phyloP scores from a whole-genome alignment of 1,284 basidiomycete species.

The Cryptococcus wingfieldii region DNA sequence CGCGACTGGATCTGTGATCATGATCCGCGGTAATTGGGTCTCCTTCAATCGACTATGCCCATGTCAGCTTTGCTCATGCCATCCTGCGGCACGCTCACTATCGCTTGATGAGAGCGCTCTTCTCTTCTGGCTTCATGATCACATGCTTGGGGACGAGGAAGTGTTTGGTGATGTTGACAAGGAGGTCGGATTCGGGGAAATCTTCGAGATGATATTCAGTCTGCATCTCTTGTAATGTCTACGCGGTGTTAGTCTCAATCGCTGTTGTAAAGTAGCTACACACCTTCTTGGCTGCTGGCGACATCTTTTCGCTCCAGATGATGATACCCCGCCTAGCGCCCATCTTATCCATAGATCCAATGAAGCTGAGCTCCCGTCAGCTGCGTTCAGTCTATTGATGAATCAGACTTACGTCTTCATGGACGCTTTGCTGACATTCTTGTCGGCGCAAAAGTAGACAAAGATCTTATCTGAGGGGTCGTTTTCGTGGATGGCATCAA shows the following conservation, averaged over 20 bases:
- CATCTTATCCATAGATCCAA: conserved; percentile 82
- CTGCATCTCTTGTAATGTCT: conserved; percentile 62
- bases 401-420: conserved; percentile 75
- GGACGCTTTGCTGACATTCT: conserved; percentile 87
- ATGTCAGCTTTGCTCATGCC: background rate
- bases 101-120: conserved; percentile 78
- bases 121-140: conserved; percentile 80
- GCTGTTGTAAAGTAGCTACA: conserved; percentile 6
- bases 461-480: conserved; percentile 80
- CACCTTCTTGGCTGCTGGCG: conserved; percentile 90
- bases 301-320: conserved; percentile 95
- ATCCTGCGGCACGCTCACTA: conserved; percentile 63
- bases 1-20: conserved; percentile 91
- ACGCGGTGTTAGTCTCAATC: background rate
- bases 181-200: conserved; percentile 90
- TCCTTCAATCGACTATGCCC: conserved; percentile 82
- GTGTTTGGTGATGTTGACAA: conserved; percentile 97
- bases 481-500: conserved; percentile 70
- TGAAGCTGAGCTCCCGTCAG: conserved; percentile 58
- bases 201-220: conserved; percentile 85
- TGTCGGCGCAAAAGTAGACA: conserved; percentile 89
- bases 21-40: conserved; percentile 95
- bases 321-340: conserved; percentile 87
- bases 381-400: background rate
- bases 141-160: conserved; percentile 92